These are phyloP conservation scores for Hypseocharis bilobata DNA, from an alignment of 441 rosid genomes.

Conservation along the genomic window DNA sequence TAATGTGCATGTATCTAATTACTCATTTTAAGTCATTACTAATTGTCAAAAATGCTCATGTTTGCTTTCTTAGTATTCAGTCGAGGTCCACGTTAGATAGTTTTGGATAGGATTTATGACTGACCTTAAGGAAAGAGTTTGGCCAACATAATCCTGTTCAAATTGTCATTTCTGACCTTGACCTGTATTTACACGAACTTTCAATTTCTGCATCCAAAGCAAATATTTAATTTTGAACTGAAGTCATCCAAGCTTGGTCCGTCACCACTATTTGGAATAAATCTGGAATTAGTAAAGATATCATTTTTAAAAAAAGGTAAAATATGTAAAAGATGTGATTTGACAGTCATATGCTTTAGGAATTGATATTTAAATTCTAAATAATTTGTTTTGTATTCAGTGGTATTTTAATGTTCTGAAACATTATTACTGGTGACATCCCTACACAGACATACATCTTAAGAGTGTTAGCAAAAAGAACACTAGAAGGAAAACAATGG, in stretches of 20 bases:
- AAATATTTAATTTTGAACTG: background rate
- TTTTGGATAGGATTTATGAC: background rate
- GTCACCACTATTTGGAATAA: too few species aligned
- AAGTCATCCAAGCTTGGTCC: too few species aligned
- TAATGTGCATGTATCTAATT: background rate
- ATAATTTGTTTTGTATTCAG: too few species aligned
- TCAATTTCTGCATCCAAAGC: background rate
- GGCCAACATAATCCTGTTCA: background rate
- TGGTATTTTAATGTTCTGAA: background rate
- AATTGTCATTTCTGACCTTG: background rate
- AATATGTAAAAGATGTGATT: background rate
- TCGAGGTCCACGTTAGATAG: background rate
- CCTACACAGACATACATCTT: background rate
- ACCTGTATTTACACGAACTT: background rate
- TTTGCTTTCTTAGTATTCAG: background rate
- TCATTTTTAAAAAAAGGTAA: background rate
- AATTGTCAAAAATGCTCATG: background rate
- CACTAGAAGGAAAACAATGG: background rate
- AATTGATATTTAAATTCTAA: too few species aligned
- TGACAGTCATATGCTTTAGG: background rate
- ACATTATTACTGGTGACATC: background rate
- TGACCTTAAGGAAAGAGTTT: background rate
- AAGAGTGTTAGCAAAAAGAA: background rate
- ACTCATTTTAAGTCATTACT: background rate
- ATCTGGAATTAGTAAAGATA: too few species aligned